Evolutionary conservation across 140 eudicot species (phyloP).

Genomic region (Bidens hawaiensis): DNA sequence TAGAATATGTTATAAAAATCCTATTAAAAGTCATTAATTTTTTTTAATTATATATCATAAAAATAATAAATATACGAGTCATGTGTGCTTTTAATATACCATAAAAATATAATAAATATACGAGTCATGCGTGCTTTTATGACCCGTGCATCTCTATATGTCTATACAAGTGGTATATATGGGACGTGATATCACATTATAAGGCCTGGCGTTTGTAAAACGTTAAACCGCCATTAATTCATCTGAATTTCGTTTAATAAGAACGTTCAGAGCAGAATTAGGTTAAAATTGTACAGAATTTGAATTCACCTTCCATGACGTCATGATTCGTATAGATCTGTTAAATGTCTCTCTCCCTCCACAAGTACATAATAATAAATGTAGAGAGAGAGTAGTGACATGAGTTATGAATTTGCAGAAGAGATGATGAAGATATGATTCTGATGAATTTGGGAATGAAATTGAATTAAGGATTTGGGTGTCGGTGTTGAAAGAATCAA

Average conservation of each 20-base stretch:
- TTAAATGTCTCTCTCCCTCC: conserved; percentile 19
- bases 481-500: conserved; percentile 22
- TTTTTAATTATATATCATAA: no score
- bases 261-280: background rate
- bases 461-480: conserved; percentile 13
- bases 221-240: no score
- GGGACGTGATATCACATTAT: no score
- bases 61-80: no score
- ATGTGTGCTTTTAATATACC: no score
- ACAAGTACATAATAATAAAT: conserved; percentile 7
- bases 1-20: no score
- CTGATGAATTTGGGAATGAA: conserved; percentile 6
- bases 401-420: conserved; percentile 23
- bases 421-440: conserved; percentile 11
- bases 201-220: no score
- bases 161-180: no score
- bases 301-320: conserved; percentile 20
- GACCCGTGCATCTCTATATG: no score
- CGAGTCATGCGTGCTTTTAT: no score
- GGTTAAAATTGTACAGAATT: background rate
- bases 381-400: conserved; percentile 14
- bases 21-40: no score
- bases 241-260: background rate
- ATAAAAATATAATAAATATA: no score
- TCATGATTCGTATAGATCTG: conserved; percentile 13